Evolutionary conservation across 1,284 basidiomycete genomes (phyloP), one percentile per base, ranked within the genome.

Genomic region (Sutorius eximius): DNA sequence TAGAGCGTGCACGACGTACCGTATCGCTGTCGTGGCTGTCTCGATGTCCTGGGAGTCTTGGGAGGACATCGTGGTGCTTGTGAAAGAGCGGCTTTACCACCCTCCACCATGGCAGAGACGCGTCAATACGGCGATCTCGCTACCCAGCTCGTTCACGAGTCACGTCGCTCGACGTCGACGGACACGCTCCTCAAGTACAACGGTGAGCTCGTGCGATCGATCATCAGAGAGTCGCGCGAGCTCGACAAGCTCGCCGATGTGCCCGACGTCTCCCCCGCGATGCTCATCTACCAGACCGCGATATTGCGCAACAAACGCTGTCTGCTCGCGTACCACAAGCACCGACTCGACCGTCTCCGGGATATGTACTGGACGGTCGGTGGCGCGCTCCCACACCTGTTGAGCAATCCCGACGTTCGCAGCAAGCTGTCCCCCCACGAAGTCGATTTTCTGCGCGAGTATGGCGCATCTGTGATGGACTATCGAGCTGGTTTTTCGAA

Each of bases 181-280:
- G 88, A 93, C 61, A 87, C 88, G 3, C 79, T 98, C 20, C 82
- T 93, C 57, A 96, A 96, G 62, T 98, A 98, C 81, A 94, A 95
- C 71, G 91, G 95, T 68, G 79, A 85, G 48, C 84, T 93, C 61
- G 89, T 98, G 36, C 87, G 95, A 49, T 80, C 85, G 40, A 82
- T 98, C 69, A 82, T 93, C 60, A 86, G 95, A 60, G 96, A 98
- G 71, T 93, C 95, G 57, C 91, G 94, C 64, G 90, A 92, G 65
- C 86, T 97, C 60, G 91, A 91, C 68, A 79, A 77, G 57, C 80
- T 82, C 55, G 77, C 73, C 50, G 75, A 71, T 60, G 71, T 75
- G 27, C 71, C 72, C 22, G 71, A 73, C 7, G 77, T 80, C 48
- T 73, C 90, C 13, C 87, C 91, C 27, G 83, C 87, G 24, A 77